Evolutionary conservation across 345 rosid species (phyloP).

Genomic region (Boechera stricta): DNA sequence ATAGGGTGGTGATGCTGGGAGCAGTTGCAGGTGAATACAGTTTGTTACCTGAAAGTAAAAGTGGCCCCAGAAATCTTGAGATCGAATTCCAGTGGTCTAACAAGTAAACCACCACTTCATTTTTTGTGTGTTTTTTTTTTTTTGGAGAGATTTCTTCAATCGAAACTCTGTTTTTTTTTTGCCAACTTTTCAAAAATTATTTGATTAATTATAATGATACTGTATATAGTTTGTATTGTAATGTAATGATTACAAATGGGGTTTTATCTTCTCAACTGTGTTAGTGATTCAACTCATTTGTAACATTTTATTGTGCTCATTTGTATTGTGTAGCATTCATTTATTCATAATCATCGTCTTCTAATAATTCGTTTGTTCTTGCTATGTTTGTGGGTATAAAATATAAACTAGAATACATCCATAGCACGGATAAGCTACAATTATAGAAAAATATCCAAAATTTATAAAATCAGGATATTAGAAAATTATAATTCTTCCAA

Average conservation of each 20-base stretch:
- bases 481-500: no score
- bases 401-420: no score
- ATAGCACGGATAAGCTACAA: no score
- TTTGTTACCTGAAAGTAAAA: slow-evolving; percentile 89
- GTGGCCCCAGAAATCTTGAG: slow-evolving; percentile 91
- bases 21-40: slow-evolving; percentile 93
- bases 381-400: no score
- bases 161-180: slow-evolving; percentile 4
- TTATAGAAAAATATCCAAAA: no score
- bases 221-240: slow-evolving; percentile 45
- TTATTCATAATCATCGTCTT: neutral
- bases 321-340: slow-evolving; percentile 21
- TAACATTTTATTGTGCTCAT: slow-evolving; percentile 19
- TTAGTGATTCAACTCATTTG: slow-evolving; percentile 46
- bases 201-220: slow-evolving; percentile 12
- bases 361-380: no score
- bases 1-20: slow-evolving; percentile 96
- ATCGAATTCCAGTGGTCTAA: slow-evolving; percentile 99
- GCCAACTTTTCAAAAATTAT: slow-evolving; percentile 18
- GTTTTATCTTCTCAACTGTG: neutral
- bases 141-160: slow-evolving; percentile 26
- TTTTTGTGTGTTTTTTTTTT: neutral
- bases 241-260: slow-evolving; percentile 24
- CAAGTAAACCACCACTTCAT: slow-evolving; percentile 51
- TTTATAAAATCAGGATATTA: no score